Percentiles rank a stretch among this genome's conserved stretches.
phyloP scores from a whole-genome alignment of 1,139 yeast genomes.

The Hanseniaspora gamundiae region DNA sequence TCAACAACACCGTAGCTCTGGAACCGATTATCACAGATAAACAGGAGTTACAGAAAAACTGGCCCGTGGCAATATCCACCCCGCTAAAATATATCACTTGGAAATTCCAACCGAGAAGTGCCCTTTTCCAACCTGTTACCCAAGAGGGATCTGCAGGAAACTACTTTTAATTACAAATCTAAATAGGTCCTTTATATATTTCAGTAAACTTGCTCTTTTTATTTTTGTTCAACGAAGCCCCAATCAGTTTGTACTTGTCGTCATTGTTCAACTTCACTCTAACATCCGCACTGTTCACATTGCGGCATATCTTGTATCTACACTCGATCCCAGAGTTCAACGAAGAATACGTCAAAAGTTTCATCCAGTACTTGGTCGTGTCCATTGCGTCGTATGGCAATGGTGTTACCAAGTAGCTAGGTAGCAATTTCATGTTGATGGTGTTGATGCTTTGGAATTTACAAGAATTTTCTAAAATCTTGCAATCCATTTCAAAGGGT shows the following conservation, averaged over 20 bases:
- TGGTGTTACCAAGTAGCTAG: constrained; percentile 27
- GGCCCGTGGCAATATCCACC: constrained; percentile 20
- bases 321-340: constrained; percentile 14
- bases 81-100: constrained; percentile 14
- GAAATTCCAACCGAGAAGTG: constrained; percentile 10
- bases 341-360: constrained; percentile 11
- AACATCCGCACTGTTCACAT: constrained; percentile 16
- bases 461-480: constrained; percentile 15
- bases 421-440: constrained; percentile 12
- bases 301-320: constrained; percentile 22
- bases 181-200: constrained; percentile 11
- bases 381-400: constrained; percentile 10
- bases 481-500: constrained; percentile 30
- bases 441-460: constrained; percentile 7
- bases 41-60: constrained; percentile 9
- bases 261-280: constrained; percentile 28
- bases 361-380: constrained; percentile 11
- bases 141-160: background rate
- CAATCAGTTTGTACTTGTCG: constrained; percentile 30
- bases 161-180: background rate
- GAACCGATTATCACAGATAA: constrained; percentile 14
- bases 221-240: constrained; percentile 22
- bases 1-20: constrained; percentile 19
- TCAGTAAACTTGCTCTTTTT: constrained; percentile 26
- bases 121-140: background rate